Base-by-base conservation (phyloP, 495 filamentous ascomycete genomes). In the Pseudomonodictys pantanalensis region DNA sequence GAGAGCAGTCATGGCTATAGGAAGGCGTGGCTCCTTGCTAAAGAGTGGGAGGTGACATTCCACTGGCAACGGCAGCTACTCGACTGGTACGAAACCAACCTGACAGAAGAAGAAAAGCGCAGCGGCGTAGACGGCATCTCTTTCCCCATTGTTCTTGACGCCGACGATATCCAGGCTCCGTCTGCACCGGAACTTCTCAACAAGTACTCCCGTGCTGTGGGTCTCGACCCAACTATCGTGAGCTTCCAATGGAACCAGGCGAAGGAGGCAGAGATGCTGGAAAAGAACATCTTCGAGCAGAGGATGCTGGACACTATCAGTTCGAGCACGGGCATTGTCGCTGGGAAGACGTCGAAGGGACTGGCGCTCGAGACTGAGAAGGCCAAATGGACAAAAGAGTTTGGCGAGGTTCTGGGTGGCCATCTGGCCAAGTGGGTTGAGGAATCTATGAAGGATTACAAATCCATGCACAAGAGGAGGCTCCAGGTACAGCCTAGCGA, bases 241-340 rank as follows among this genome's bases (percentile, higher is more conserved):
- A 18, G 12, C 11, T 49, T 49, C 29, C 18, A 49, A 28, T 49
- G 45, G 45, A 29, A 20, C 29, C 18, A 17, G 18, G 24, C 45
- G 18, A 5, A 5, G 18, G 9, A 29, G 23, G 6, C 10, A 18
- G 24, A 49, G 45, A 10, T 49, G 20, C 18, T 25, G 18, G 45
- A 49, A 24, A 49, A 25, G 45, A 49, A 49, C 22, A 10, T 24
- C 24, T 49, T 7, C 24, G 45, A 49, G 24, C 24, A 49, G 45
- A 49, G 45, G 24, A 10, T 49, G 45, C 45, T 49, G 23, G 45
- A 49, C 29, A 49, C 45, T 23, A 29, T 49, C 9, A 49, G 45
- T 29, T 17, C 45, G 5, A 49, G 45, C 23, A 49, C 45, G 23
- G 45, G 45, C 12, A 49, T 49, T 28, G 45, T 49, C 18, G 18